A percentile compares a stretch with the other conserved stretches of the same genome.
Conservation (phyloP, 2,329 filamentous ascomycete genomes). For the Diaporthe sp. region DNA sequence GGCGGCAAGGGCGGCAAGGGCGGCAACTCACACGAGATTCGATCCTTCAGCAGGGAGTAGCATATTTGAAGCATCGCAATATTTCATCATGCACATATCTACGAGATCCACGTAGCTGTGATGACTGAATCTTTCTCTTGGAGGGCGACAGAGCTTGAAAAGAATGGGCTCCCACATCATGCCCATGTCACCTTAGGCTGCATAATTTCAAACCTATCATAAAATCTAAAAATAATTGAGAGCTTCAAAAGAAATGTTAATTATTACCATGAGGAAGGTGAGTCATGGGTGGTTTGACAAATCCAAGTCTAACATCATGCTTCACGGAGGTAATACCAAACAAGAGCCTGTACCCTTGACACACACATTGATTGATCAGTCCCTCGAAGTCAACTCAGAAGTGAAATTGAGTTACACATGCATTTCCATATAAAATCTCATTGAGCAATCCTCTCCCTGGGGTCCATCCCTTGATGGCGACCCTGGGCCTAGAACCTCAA, state of each 20-base stretch:
- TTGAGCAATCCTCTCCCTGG: background rate
- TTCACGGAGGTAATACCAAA: background rate
- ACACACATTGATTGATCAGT: background rate
- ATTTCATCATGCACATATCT: background rate
- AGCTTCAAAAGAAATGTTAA: background rate
- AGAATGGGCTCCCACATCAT: background rate
- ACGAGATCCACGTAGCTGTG: background rate
- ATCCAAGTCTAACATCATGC: background rate
- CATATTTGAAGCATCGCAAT: background rate
- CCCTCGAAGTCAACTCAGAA: no score
- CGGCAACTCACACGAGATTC: background rate
- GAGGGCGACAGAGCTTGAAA: background rate
- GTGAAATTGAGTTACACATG: fast-evolving
- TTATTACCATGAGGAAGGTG: background rate
- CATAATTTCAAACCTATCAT: background rate
- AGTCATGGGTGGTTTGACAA: background rate
- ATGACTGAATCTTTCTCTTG: background rate
- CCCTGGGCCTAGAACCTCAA: background rate
- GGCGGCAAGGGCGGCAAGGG: background rate
- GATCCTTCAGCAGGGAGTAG: background rate
- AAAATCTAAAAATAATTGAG: background rate
- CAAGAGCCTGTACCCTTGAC: background rate
- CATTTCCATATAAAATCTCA: background rate
- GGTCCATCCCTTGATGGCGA: background rate
- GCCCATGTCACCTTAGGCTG: background rate